Percentiles rank a stretch among this genome's conserved stretches.
phyloP scores from a whole-genome alignment of 1,284 basidiomycete species.

The Papiliotrema terrestris region DNA sequence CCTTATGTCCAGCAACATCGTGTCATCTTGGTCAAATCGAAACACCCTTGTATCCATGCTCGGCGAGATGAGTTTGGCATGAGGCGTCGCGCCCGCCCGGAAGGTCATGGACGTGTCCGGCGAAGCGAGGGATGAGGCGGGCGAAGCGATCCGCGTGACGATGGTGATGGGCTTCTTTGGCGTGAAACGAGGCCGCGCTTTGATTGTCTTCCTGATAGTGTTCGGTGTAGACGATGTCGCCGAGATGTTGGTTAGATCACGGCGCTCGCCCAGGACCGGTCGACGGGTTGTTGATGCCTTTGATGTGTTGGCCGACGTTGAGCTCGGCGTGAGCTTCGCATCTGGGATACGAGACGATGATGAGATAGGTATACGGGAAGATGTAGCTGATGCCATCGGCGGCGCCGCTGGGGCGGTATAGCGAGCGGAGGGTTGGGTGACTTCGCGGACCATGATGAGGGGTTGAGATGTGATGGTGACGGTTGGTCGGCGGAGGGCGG shows the following conservation, averaged over 20 bases:
- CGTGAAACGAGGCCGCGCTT: neutral
- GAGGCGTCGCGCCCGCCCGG: neutral
- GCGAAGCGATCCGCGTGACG: neutral
- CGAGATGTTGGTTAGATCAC: neutral
- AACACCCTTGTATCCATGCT: neutral
- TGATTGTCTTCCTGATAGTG: too few relatives aligned
- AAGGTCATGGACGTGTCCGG: neutral
- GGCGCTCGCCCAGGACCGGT: neutral
- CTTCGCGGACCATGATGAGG: constrained; percentile 3
- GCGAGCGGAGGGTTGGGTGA: neutral
- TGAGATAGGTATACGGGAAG: constrained; percentile 1
- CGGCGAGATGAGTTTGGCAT: neutral
- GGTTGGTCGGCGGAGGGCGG: neutral
- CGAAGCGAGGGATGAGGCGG: neutral
- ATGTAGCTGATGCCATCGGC: neutral
- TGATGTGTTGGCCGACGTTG: neutral
- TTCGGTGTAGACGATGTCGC: neutral
- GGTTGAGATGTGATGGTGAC: neutral
- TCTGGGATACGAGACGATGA: neutral
- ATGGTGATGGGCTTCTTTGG: neutral
- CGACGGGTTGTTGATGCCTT: neutral
- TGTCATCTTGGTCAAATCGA: neutral
- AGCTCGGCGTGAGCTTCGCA: neutral
- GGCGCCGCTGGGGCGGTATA: neutral
- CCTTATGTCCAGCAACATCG: neutral